Percentiles rank a stretch among this genome's conserved stretches.
Evolutionary conservation across 148 eudicot species (phyloP).

Genomic region (Rhododendron mucronatum): DNA sequence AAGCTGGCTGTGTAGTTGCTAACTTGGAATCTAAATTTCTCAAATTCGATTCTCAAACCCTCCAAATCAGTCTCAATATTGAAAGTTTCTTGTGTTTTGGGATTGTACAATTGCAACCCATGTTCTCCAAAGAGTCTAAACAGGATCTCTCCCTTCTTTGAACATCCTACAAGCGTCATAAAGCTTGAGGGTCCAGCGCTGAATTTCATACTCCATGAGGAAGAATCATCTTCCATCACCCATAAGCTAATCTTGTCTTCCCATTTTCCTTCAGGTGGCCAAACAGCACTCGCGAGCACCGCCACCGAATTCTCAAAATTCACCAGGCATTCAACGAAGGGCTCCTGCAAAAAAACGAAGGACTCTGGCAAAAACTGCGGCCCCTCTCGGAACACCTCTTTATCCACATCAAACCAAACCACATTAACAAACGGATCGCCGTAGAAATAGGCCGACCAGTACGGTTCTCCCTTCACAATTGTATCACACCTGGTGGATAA

Average conservation of each 20-base stretch:
- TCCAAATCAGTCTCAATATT: not conserved
- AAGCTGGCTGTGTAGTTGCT: not conserved
- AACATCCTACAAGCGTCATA: not conserved
- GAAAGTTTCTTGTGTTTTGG: not conserved
- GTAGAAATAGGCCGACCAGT: not conserved
- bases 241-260: not conserved
- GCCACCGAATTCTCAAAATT: not conserved
- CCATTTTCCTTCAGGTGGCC: not conserved
- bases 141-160: not conserved
- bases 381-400: not conserved
- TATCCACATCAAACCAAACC: not conserved
- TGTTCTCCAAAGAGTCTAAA: not conserved
- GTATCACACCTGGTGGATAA: not conserved
- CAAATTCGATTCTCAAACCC: not conserved
- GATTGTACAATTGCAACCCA: not conserved
- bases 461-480: not conserved
- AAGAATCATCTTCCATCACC: not conserved
- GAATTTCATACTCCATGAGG: not conserved
- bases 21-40: not conserved
- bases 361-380: not conserved
- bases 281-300: not conserved
- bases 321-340: too few relatives aligned
- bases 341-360: too few relatives aligned
- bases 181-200: not conserved
- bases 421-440: not conserved